Evolutionary conservation across 345 rosid genomes (phyloP).

Genomic region (Viola odorata): DNA sequence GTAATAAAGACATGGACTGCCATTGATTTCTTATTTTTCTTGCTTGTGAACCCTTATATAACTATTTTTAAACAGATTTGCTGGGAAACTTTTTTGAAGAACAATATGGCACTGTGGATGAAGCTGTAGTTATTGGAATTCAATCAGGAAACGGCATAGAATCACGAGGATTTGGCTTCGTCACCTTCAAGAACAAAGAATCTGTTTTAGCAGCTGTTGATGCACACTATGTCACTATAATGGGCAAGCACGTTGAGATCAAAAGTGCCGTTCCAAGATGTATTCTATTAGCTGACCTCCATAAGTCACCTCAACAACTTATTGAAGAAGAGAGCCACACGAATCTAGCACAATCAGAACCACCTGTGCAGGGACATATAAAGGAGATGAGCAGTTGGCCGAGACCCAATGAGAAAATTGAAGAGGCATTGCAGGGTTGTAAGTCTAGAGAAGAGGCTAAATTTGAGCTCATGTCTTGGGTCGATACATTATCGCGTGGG

Average conservation of each 20-base stretch:
- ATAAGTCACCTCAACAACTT: constrained; percentile 19
- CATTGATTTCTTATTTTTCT: background rate
- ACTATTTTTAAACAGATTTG: constrained; percentile 31
- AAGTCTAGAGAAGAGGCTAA: constrained; percentile 21
- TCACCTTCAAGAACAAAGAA: constrained; percentile 43
- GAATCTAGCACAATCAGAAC: constrained; percentile 12
- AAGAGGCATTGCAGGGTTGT: constrained; percentile 11
- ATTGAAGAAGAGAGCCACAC: constrained; percentile 15
- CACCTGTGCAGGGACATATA: constrained; percentile 2
- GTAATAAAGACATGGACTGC: background rate
- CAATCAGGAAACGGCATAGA: constrained; percentile 23
- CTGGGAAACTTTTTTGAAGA: constrained; percentile 32
- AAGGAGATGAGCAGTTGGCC: constrained; percentile 1
- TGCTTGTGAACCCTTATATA: background rate
- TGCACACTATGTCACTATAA: constrained; percentile 33
- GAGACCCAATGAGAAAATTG: background rate
- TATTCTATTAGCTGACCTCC: constrained; percentile 16
- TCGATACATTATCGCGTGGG: constrained; percentile 33
- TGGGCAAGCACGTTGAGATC: constrained; percentile 56
- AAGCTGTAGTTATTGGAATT: constrained; percentile 31
- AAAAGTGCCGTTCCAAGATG: constrained; percentile 36
- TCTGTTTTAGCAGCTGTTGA: constrained; percentile 48
- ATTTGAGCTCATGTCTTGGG: constrained; percentile 37
- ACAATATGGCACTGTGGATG: constrained; percentile 50
- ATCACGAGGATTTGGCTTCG: constrained; percentile 57